Base-by-base conservation (phyloP, 164 flowering plant species). In the Magnolia sinica region DNA sequence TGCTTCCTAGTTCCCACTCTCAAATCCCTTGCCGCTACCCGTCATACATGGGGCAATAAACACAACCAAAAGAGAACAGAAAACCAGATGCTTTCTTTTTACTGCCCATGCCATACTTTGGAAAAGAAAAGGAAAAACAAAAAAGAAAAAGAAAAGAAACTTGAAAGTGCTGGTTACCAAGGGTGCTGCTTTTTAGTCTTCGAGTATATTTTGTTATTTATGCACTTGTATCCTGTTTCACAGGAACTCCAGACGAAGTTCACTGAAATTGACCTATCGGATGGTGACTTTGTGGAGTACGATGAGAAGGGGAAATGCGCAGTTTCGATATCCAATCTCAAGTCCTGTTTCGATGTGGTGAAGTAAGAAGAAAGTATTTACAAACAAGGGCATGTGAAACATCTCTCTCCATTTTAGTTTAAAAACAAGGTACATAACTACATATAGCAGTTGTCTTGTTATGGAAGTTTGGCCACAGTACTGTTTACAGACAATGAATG, bases 261-360 rank as follows among this genome's bases (percentile, higher is more conserved):
- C 50, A 64, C 18, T 11, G 78, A 76, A 14, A 76, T 76, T 5
- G 74, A 77, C 58, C 51, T 77, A n/a, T 77, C 79, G 8, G 72
- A 73, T 49, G 76, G 68, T 8, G 79, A 77, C 0, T 77, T 50
- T 67, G 58, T 51, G 24, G 79, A 77, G 20, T 77, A 77, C 67
- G 79, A 77, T 29, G 79, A 77, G 76, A 67, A 77, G 66, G 79
- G 79, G 14, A 68, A 77, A 52, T 77, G 52, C 72, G 76, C 79
- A 0, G 79, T 77, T 67, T 72, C 72, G 37, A 72, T 77, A 16
- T 65, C 76, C 55, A 73, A 77, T 23, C 71, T 73, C 51, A 61
- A 67, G 22, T 51, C 64, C 9, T 22, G n/a, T 10, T 75, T 75
- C 8, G 61, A 67, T 19, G 77, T 75, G 50, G 77, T 67, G 51